Percentiles rank a stretch among this genome's conserved stretches.
These are phyloP conservation scores for Amylostereum chailletii DNA, from an alignment of 1,284 basidiomycete species.

Conservation along the genomic window DNA sequence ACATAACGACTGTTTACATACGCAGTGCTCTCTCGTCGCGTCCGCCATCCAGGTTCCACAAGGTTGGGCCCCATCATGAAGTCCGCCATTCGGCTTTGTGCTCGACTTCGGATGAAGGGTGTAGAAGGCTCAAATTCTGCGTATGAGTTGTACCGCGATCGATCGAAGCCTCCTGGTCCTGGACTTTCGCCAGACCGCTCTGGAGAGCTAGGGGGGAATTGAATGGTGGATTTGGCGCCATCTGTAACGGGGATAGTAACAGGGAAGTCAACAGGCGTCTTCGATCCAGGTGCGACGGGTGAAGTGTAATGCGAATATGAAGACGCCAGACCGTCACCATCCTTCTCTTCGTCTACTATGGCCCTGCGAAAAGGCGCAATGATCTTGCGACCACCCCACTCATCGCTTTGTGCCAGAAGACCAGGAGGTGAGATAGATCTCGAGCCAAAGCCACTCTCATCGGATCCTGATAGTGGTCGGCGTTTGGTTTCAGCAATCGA, in stretches of 20 bases:
- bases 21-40: slow-evolving; percentile 76
- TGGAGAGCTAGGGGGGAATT: slow-evolving; percentile 70
- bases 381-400: slow-evolving; percentile 46
- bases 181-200: slow-evolving; percentile 54
- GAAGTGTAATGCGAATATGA: slow-evolving; percentile 34
- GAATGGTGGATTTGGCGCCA: slow-evolving; percentile 58
- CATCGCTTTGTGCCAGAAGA: slow-evolving; percentile 26
- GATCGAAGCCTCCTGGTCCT: slow-evolving; percentile 33
- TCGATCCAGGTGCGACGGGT: slow-evolving; percentile 33
- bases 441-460: slow-evolving; percentile 42
- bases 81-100: slow-evolving; percentile 63
- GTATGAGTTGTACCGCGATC: slow-evolving; percentile 59
- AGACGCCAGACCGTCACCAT: slow-evolving; percentile 34
- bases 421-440: slow-evolving; percentile 44
- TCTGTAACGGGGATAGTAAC: slow-evolving; percentile 40
- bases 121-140: slow-evolving; percentile 60
- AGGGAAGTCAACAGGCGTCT: slow-evolving; percentile 50
- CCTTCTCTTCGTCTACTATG: slow-evolving; percentile 72
- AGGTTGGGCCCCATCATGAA: slow-evolving; percentile 26
- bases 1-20: slow-evolving; percentile 27
- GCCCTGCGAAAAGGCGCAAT: slow-evolving; percentile 79
- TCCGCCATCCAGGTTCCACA: slow-evolving; percentile 65
- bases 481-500: slow-evolving; percentile 66
- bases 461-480: slow-evolving; percentile 41
- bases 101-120: slow-evolving; percentile 75